These are phyloP conservation scores for Stenogyne calaminthoides DNA, from an alignment of 305 asterid genomes.

Conservation along the genomic window DNA sequence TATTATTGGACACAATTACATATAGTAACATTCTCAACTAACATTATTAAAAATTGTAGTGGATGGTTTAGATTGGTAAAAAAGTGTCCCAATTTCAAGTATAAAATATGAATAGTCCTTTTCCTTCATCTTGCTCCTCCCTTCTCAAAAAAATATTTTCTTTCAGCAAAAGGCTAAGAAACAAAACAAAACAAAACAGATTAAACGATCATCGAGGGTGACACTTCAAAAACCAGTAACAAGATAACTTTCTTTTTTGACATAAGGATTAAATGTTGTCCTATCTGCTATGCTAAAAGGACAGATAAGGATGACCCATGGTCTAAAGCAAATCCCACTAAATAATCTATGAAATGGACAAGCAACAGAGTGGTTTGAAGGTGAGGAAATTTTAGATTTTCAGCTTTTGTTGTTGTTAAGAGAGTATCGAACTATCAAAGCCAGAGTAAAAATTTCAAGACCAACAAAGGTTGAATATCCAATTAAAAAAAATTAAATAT, in stretches of 20 bases:
- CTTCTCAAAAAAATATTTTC: not conserved
- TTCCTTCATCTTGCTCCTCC: not conserved
- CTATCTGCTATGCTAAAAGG: not conserved
- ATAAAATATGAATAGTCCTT: not conserved
- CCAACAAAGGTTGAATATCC: not conserved
- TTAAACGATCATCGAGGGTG: not conserved
- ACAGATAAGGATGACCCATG: not conserved
- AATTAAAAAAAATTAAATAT: not conserved
- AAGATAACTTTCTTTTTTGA: not conserved
- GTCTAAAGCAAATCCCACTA: not conserved
- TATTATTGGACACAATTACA: not conserved
- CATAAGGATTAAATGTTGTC: not conserved
- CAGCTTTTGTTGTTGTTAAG: not conserved
- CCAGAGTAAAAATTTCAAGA: not conserved
- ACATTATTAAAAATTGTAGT: too few relatives aligned
- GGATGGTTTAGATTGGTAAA: not conserved
- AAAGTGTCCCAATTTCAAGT: not conserved
- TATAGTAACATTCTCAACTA: not conserved
- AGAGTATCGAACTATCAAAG: not conserved
- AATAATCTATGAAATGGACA: not conserved
- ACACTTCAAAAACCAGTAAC: not conserved
- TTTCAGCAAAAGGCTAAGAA: not conserved
- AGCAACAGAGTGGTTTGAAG: conserved; percentile 10
- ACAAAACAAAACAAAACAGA: not conserved
- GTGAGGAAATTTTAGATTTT: not conserved